Evolutionary conservation across 108 stramenopile genomes (phyloP).

Genomic region (Nitzschia sp.): DNA sequence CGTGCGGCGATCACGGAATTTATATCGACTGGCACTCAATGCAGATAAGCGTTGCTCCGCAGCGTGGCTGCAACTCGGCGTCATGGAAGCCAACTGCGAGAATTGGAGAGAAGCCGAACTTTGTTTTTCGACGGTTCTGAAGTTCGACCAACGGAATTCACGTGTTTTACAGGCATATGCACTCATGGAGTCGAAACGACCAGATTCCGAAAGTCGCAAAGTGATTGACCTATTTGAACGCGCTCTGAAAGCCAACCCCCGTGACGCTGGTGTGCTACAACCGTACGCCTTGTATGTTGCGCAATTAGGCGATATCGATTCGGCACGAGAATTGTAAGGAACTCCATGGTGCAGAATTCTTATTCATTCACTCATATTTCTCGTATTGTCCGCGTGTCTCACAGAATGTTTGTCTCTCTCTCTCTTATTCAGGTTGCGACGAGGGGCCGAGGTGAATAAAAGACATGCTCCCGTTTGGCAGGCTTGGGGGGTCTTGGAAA

Average conservation of each 20-base stretch:
- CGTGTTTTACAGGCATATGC: slow-evolving; percentile 89
- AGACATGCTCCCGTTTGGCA: slow-evolving; percentile 89
- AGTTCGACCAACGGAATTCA: slow-evolving; percentile 83
- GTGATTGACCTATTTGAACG: slow-evolving; percentile 86
- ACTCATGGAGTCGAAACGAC: slow-evolving; percentile 85
- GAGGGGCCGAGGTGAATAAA: slow-evolving; percentile 78
- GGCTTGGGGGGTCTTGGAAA: slow-evolving; percentile 93
- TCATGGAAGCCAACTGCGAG: slow-evolving; percentile 76
- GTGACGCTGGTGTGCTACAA: slow-evolving; percentile 86
- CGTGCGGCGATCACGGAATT: slow-evolving; percentile 53
- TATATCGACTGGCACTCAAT: slow-evolving; percentile 65
- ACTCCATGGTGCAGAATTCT: neutral
- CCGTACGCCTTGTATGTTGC: slow-evolving; percentile 87
- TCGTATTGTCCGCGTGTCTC: neutral
- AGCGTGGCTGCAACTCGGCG: slow-evolving; percentile 81
- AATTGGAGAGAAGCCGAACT: slow-evolving; percentile 74
- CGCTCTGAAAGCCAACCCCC: slow-evolving; percentile 74
- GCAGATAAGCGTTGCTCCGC: slow-evolving; percentile 78
- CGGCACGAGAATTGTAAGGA: slow-evolving; percentile 73
- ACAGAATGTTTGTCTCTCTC: neutral
- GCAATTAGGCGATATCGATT: slow-evolving; percentile 79
- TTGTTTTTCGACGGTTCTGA: slow-evolving; percentile 79
- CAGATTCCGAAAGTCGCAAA: slow-evolving; percentile 67
- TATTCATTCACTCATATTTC: neutral
- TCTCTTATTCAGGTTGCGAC: slow-evolving; percentile 38